Percentiles rank a stretch among this genome's conserved stretches.
Conservation (phyloP, 768 basidiomycete genomes). For the Brasilioporus rufonigricans region DNA sequence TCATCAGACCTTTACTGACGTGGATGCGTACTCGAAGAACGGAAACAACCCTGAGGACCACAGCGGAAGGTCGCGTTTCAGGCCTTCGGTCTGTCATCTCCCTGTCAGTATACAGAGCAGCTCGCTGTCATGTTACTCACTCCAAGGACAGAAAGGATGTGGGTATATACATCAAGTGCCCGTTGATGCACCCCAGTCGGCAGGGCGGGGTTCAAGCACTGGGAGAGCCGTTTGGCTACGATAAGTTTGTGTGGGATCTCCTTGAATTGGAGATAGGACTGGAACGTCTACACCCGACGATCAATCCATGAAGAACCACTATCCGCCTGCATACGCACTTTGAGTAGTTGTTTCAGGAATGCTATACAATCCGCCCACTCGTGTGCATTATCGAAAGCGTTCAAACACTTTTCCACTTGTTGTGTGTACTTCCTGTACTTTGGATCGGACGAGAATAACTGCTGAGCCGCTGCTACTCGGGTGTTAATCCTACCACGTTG, state of each 20-base stretch:
- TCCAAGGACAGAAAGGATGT: constrained; percentile 88
- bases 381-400: constrained; percentile 91
- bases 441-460: constrained; percentile 71
- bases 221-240: constrained; percentile 91
- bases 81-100: constrained; percentile 68
- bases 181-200: constrained; percentile 97
- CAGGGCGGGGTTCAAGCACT: constrained; percentile 96
- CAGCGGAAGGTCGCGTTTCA: constrained; percentile 80
- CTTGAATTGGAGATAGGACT: constrained; percentile 91
- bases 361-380: constrained; percentile 99
- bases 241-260: constrained; percentile 94
- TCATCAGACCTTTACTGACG: constrained; percentile 82
- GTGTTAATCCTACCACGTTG: background rate
- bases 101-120: constrained; percentile 6
- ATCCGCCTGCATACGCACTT: constrained; percentile 46
- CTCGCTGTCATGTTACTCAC: constrained; percentile 44
- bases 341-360: constrained; percentile 90
- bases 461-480: constrained; percentile 47
- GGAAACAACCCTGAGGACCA: constrained; percentile 98
- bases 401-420: constrained; percentile 90
- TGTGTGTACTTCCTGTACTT: constrained; percentile 93
- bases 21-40: constrained; percentile 99
- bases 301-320: background rate
- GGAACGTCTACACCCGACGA: constrained; percentile 66
- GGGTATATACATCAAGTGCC: constrained; percentile 91